phyloP scores from a whole-genome alignment of 257 asterid species.

The Fraxinus pennsylvanica region DNA sequence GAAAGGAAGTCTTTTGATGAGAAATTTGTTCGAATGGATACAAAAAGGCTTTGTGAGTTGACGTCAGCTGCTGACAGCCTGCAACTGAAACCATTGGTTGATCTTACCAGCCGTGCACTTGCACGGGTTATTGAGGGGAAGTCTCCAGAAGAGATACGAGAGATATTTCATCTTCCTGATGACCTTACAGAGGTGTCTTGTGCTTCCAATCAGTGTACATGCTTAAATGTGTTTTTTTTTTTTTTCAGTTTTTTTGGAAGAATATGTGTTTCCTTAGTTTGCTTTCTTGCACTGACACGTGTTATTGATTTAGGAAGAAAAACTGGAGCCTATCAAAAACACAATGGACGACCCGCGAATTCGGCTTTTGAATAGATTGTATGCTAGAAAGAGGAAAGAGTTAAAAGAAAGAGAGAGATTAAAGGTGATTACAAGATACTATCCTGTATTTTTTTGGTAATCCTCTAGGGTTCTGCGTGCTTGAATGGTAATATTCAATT shows the following conservation, averaged over 20 bases:
- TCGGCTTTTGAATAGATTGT: conserved; percentile 80
- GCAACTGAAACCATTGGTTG: conserved; percentile 89
- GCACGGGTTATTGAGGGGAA: conserved; percentile 95
- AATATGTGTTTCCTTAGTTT: conserved; percentile 7
- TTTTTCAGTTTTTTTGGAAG: background rate
- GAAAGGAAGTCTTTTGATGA: conserved; percentile 92
- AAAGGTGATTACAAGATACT: conserved; percentile 54
- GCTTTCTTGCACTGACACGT: conserved; percentile 28
- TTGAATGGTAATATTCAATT: conserved; percentile 24
- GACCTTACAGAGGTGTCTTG: conserved; percentile 96
- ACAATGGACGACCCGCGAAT: conserved; percentile 92
- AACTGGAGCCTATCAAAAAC: conserved; percentile 91
- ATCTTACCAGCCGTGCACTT: conserved; percentile 95
- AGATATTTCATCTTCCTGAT: conserved; percentile 86
- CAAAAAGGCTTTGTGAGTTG: conserved; percentile 90
- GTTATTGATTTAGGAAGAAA: conserved; percentile 71
- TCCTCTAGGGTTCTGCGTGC: conserved; percentile 22
- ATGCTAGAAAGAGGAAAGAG: conserved; percentile 94
- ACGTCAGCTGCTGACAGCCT: conserved; percentile 97
- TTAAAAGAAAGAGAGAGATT: conserved; percentile 72
- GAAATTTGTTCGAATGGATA: conserved; percentile 87
- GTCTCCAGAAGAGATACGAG: conserved; percentile 90
- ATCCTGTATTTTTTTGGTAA: conserved; percentile 23
- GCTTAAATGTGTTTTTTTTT: conserved; percentile 47
- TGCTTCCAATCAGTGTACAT: conserved; percentile 62